These are phyloP conservation scores for Hygrocybe punicea DNA, from an alignment of 768 basidiomycete genomes.

Conservation along the genomic window DNA sequence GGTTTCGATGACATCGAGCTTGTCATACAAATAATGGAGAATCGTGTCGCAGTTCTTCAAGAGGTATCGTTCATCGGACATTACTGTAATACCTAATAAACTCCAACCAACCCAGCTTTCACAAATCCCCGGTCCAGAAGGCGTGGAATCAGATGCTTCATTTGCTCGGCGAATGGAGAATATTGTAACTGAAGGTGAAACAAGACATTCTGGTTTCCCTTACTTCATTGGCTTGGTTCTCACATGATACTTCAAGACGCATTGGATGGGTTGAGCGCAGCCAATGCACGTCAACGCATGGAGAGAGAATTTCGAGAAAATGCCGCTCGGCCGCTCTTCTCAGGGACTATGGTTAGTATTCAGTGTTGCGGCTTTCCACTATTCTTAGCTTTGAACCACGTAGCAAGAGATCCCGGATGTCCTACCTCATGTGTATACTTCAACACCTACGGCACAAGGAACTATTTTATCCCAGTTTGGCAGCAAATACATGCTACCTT, in stretches of 20 bases:
- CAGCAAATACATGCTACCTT: conserved; percentile 73
- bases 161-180: neutral
- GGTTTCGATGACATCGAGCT: conserved; percentile 85
- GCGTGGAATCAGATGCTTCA: neutral
- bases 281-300: conserved; percentile 57
- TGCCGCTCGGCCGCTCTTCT: conserved; percentile 63
- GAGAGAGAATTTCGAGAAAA: conserved; percentile 58
- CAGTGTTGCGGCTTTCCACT: neutral
- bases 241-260: neutral
- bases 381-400: neutral
- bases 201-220: neutral
- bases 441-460: conserved; percentile 54
- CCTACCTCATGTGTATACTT: conserved; percentile 87
- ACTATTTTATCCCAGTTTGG: conserved; percentile 70
- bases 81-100: neutral
- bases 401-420: conserved; percentile 56
- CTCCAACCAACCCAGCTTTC: too few relatives aligned
- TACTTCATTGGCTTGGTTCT: neutral
- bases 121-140: too few relatives aligned
- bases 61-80: conserved; percentile 40
- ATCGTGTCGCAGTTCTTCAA: conserved; percentile 47
- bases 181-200: neutral
- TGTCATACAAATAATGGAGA: conserved; percentile 62
- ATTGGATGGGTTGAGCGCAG: neutral
- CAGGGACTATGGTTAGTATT: conserved; percentile 47